Evolutionary conservation across 164 flowering plant species (phyloP).

Genomic region (Magnolia kwangsiensis): DNA sequence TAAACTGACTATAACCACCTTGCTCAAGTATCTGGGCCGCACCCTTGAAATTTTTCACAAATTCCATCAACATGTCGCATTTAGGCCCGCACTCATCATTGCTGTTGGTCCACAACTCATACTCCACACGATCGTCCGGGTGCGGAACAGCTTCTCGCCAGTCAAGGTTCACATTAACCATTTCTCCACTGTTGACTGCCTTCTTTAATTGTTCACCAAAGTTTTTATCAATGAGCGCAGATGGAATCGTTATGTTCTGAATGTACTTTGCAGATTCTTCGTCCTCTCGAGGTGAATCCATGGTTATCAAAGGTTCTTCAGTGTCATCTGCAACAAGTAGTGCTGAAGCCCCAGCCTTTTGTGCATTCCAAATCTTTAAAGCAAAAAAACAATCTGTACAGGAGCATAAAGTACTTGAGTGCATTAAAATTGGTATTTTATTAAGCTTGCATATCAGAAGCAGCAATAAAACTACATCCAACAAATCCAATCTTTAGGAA

Average conservation of each 20-base stretch:
- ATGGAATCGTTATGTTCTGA: conserved; percentile 90
- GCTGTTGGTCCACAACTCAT: conserved; percentile 96
- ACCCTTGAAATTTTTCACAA: conserved; percentile 86
- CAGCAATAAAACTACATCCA: no score
- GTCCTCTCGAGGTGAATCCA: conserved; percentile 91
- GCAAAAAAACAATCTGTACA: conserved; percentile 90
- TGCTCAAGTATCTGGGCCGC: conserved; percentile 90
- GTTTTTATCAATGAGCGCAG: conserved; percentile 76
- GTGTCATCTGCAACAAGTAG: conserved; percentile 83
- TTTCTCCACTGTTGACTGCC: conserved; percentile 60
- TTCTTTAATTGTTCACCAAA: conserved; percentile 74
- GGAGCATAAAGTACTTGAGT: conserved; percentile 1
- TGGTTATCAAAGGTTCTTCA: conserved; percentile 81
- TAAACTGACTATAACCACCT: conserved; percentile 88
- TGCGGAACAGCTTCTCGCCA: conserved; percentile 99
- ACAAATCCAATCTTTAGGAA: no score
- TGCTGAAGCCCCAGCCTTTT: conserved; percentile 97
- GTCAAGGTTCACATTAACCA: conserved; percentile 94
- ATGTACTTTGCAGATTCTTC: conserved; percentile 58
- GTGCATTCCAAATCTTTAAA: conserved; percentile 95
- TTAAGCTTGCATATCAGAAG: no score
- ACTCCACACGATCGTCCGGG: conserved; percentile 96
- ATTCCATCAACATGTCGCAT: conserved; percentile 86
- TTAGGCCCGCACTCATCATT: conserved; percentile 97
- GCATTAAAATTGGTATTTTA: no score